Evolutionary conservation across 176 grass and related monocot genomes (phyloP).

Genomic region (Aegilops sharonensis): DNA sequence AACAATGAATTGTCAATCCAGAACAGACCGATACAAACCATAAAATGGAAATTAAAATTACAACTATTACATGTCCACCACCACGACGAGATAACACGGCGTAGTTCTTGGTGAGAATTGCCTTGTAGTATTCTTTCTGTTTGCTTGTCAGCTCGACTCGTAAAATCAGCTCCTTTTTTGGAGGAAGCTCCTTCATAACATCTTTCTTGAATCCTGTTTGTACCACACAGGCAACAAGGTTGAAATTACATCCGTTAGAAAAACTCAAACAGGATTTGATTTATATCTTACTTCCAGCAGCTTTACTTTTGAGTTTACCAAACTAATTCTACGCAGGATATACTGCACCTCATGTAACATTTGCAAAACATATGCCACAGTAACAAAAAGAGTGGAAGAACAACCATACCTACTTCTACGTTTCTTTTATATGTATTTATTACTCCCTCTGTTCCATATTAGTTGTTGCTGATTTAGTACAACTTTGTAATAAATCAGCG

Average conservation of each 20-base stretch:
- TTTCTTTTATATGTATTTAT: neutral
- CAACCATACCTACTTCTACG: neutral
- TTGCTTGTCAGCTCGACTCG: conserved; percentile 87
- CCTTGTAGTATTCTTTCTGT: conserved; percentile 99
- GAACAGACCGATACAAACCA: neutral
- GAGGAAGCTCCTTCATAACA: conserved; percentile 98
- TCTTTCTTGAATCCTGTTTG: conserved; percentile 96
- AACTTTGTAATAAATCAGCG: no score
- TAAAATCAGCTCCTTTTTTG: conserved; percentile 99
- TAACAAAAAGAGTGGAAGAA: conserved; percentile 11
- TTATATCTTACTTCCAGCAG: neutral
- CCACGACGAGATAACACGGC: conserved; percentile 83
- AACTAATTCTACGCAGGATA: neutral
- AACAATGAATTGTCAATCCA: conserved; percentile 26
- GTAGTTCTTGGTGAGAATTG: conserved; percentile 98
- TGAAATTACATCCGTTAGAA: conserved; percentile 28
- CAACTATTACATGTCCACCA: conserved; percentile 74
- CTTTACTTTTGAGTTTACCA: conserved; percentile 13
- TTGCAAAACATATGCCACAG: conserved; percentile 7
- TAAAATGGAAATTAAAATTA: conserved; percentile 26
- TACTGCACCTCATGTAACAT: conserved; percentile 5
- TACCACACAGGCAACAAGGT: conserved; percentile 23
- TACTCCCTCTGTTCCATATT: neutral
- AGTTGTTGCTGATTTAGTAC: no score
- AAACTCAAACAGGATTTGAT: conserved; percentile 12